phyloP scores from a whole-genome alignment of 129 eudicot species.

The Escallonia herrerae region DNA sequence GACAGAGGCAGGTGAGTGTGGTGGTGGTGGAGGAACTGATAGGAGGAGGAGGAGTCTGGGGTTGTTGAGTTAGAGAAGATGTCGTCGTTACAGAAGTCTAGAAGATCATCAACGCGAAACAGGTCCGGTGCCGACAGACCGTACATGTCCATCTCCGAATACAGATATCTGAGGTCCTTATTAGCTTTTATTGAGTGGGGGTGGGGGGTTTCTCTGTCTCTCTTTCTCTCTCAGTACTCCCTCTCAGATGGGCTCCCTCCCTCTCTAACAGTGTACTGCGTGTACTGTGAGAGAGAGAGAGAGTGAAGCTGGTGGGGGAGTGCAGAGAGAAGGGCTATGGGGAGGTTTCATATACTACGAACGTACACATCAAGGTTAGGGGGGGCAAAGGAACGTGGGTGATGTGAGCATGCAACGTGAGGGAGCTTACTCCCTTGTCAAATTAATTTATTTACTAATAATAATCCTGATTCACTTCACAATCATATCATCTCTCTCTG shows the following conservation, averaged over 20 bases:
- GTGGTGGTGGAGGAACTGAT: slow-evolving; percentile 3
- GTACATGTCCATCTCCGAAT: slow-evolving; percentile 38
- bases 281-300: neutral
- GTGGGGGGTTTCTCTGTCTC: no score
- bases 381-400: slow-evolving; percentile 80
- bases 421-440: neutral
- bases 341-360: slow-evolving; percentile 27
- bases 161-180: no score
- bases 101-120: slow-evolving; percentile 56
- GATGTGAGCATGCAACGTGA: slow-evolving; percentile 62
- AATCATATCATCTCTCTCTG: no score
- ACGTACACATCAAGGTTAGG: slow-evolving; percentile 23
- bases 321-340: neutral
- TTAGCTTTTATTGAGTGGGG: neutral
- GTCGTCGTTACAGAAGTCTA: slow-evolving; percentile 55
- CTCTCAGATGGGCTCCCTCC: neutral
- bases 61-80: slow-evolving; percentile 24
- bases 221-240: neutral
- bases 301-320: slow-evolving; percentile 20
- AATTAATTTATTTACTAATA: no score
- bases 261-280: slow-evolving; percentile 4
- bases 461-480: no score
- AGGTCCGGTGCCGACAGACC: slow-evolving; percentile 38
- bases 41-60: neutral
- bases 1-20: slow-evolving; percentile 9